Evolutionary conservation across 345 rosid genomes (phyloP).

Genomic region (Populus euphratica): DNA sequence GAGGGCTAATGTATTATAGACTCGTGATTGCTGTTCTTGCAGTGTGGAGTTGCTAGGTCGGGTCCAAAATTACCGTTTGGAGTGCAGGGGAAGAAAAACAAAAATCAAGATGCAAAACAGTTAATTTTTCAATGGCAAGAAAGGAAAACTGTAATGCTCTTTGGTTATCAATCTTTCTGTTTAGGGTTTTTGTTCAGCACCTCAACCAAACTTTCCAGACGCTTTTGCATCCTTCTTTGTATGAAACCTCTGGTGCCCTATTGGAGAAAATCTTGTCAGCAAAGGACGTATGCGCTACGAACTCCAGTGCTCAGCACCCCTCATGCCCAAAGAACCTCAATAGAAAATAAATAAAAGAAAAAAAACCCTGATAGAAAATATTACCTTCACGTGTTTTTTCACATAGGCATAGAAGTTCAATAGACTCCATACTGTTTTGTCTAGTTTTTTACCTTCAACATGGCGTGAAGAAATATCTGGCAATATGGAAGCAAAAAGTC

Average conservation of each 20-base stretch:
- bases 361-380: background rate
- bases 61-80: background rate
- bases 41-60: background rate
- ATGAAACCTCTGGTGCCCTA: slow-evolving; percentile 84
- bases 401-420: slow-evolving; percentile 74
- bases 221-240: slow-evolving; percentile 78
- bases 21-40: background rate
- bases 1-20: background rate
- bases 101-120: background rate
- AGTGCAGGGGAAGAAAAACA: background rate
- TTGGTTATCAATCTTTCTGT: slow-evolving; percentile 3
- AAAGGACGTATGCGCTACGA: background rate
- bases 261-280: slow-evolving; percentile 17
- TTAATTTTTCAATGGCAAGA: background rate
- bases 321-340: background rate
- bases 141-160: background rate
- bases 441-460: slow-evolving; percentile 63
- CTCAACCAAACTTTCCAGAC: slow-evolving; percentile 69
- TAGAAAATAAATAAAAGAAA: background rate
- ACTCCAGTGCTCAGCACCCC: background rate
- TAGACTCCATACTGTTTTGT: slow-evolving; percentile 75
- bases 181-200: slow-evolving; percentile 33
- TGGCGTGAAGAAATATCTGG: slow-evolving; percentile 69
- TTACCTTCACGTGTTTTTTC: slow-evolving; percentile 81
- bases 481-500: background rate